A percentile compares a stretch with the other conserved stretches of the same genome.
phyloP scores from a whole-genome alignment of 495 filamentous ascomycete species.

The Penicillium desertorum region DNA sequence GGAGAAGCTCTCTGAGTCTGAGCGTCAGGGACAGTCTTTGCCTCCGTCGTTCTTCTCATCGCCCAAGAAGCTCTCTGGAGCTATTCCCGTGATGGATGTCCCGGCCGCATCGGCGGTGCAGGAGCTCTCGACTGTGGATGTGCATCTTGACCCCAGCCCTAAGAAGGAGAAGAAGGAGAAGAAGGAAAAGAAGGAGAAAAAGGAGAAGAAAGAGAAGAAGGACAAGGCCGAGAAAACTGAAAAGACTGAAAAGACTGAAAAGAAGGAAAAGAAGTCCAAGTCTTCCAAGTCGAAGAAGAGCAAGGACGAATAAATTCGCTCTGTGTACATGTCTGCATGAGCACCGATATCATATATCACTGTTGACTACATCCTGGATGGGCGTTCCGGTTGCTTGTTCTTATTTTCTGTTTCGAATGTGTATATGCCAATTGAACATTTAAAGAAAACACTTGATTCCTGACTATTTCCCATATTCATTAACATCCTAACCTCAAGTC shows the following conservation, averaged over 20 bases:
- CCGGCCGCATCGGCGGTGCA: conserved; percentile 16
- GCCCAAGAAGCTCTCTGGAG: conserved; percentile 11
- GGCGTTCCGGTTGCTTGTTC: conserved; percentile 30
- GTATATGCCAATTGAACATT: conserved; percentile 27
- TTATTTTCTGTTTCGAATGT: conserved; percentile 22
- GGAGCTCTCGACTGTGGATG: conserved; percentile 22
- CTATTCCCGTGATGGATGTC: conserved; percentile 25
- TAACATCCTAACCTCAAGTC: neutral
- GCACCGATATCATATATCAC: conserved; percentile 13
- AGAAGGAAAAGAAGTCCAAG: conserved; percentile 24
- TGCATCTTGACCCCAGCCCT: conserved; percentile 19
- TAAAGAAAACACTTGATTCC: conserved; percentile 10
- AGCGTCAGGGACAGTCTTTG: conserved; percentile 34
- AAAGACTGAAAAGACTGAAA: conserved; percentile 21
- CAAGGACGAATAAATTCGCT: conserved; percentile 23
- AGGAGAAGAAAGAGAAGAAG: conserved; percentile 21
- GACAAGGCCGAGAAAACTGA: conserved; percentile 21
- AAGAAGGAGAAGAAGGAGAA: conserved; percentile 21
- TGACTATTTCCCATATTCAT: conserved; percentile 1
- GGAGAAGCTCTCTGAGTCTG: conserved; percentile 36
- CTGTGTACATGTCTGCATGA: conserved; percentile 8
- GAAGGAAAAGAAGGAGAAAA: conserved; percentile 24
- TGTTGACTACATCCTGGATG: conserved; percentile 22
- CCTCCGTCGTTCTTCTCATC: conserved; percentile 21
- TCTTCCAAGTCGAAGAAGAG: conserved; percentile 23